Base-by-base conservation (phyloP, 495 filamentous ascomycete genomes). In the Lepidopterella palustris region DNA sequence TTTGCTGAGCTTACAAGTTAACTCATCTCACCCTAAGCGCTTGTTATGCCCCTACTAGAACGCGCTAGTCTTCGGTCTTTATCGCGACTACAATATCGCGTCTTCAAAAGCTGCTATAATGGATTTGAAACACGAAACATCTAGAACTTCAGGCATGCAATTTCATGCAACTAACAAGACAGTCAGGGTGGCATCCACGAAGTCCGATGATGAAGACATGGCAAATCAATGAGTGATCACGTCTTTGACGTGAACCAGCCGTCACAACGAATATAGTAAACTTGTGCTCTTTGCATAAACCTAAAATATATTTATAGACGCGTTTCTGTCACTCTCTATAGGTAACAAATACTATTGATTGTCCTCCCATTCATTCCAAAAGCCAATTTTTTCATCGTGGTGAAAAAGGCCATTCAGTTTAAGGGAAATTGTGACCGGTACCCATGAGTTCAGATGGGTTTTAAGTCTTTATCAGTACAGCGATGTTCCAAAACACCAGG, bases 361-460 rank as follows among this genome's bases (percentile, higher is more conserved):
- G 35, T 40, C 25, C 50, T 24, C 51, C 23, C 31, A 28, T 55
- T 56, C 26, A 8, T 25, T 51, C 31, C 23, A 24, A 11, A 4
- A 4, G 23, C 29, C 2, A 42, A 61, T 59, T 31, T n/a, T 61
- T 15, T 39, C 47, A 58, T 27, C 8, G 66, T 68, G 66, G 57
- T 62, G 40, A 67, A 73, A 48, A 63, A 70, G 48, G 58, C 83
- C 4, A 73, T 84, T 65, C 78, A 80, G 62, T 69, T 85, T 28
- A 73, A 72, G 52, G 79, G 79, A 59, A 69, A 64, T 49, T 79
- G 79, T 70, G 83, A 83, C 68, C 72, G 76, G 50, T 84, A 84
- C 62, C 73, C 80, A 2, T 86, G 84, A 78, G 84, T 83, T 18
- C 91, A 88, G 72, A 78, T 86, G 55, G 92, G 92, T 62, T 80